Percentiles rank a stretch among this genome's conserved stretches.
phyloP scores from a whole-genome alignment of 768 basidiomycete genomes.

The Auricularia sp. region DNA sequence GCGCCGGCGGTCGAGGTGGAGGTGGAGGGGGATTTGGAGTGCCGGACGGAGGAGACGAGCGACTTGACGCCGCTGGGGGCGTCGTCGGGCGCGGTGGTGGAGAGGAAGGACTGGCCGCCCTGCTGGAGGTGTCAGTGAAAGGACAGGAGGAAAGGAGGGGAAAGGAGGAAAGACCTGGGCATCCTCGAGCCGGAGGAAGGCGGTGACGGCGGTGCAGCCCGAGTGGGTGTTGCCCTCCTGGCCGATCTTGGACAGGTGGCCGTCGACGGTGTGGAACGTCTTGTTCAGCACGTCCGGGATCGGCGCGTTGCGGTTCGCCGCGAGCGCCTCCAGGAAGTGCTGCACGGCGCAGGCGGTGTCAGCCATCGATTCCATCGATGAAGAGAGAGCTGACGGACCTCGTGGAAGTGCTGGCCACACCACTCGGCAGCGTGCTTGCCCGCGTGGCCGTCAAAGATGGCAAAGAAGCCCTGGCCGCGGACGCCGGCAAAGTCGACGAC shows the following conservation, averaged over 20 bases:
- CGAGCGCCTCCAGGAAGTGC: constrained; percentile 64
- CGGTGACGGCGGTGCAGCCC: constrained; percentile 94
- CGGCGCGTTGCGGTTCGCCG: constrained; percentile 41
- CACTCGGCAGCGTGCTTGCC: constrained; percentile 98
- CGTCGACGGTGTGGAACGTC: constrained; percentile 91
- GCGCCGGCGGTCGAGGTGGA: constrained; percentile 4
- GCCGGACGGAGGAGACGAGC: constrained; percentile 19
- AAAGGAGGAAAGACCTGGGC: constrained; percentile 14
- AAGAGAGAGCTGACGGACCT: constrained; percentile 37
- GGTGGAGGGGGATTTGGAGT: constrained; percentile 11
- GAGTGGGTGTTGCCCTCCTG: constrained; percentile 90
- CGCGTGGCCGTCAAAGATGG: constrained; percentile 96
- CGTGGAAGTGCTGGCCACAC: constrained; percentile 95
- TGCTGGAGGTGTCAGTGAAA: constrained; percentile 12
- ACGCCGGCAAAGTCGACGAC: constrained; percentile 88
- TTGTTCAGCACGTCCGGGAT: constrained; percentile 87
- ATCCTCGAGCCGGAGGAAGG: constrained; percentile 89
- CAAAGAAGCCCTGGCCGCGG: constrained; percentile 95
- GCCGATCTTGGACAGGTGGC: constrained; percentile 69
- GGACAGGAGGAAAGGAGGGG: no score
- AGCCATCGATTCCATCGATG: neutral
- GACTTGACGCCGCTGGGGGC: constrained; percentile 37
- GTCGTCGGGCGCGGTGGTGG: neutral
- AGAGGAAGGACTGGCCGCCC: constrained; percentile 61
- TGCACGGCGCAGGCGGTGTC: constrained; percentile 13